Evolutionary conservation across 805 yeast genomes (phyloP), one percentile per base, ranked within the genome.

Genomic region (Limtongozyma cylindracea): DNA sequence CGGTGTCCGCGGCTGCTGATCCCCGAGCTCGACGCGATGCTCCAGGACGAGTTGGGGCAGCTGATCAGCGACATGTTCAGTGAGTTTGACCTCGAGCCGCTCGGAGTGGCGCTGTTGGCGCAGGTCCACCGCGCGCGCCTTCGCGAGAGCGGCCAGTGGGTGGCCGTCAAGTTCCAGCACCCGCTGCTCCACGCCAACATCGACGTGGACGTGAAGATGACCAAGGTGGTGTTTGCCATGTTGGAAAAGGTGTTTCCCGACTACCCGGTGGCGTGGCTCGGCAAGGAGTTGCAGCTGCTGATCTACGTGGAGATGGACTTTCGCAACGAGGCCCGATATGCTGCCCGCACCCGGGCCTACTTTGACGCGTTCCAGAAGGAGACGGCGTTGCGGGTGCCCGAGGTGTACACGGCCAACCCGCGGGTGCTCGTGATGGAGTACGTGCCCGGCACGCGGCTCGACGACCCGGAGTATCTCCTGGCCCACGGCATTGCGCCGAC

Each of bases 81-180:
- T 7, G 62, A 56, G 18, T 76, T 88, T 35, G 60, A 70, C 27
- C 55, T 60, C 0, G 43, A 39, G 7, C 98, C 99, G 1, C 67
- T 88, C 19, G 99, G 98, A 2, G 91, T 77, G 4, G 98, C 98
- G 0, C 77, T 94, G 1, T 52, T 88, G 30, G 98, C 98, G 0
- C 99, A 88, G 38, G 99, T 88, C 4, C 96, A 88, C 45, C 47
- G 53, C 12, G 99, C 91, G 0, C 56, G 42, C 2, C 38, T 82
- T 24, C 56, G 48, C 25, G 45, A 39, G 3, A 56, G 54, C 2
- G 76, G 73, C 2, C 57, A 67, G 27, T 61, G 55, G 34, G 96
- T 84, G 3, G 98, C 98, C 1, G 92, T 88, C 12, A 88, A 88
- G 37, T 60, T 84, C 19, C 98, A 88, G 42, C 96, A 82, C 41